phyloP scores from a whole-genome alignment of 2,329 filamentous ascomycete genomes.

The Scytalidium sp. region DNA sequence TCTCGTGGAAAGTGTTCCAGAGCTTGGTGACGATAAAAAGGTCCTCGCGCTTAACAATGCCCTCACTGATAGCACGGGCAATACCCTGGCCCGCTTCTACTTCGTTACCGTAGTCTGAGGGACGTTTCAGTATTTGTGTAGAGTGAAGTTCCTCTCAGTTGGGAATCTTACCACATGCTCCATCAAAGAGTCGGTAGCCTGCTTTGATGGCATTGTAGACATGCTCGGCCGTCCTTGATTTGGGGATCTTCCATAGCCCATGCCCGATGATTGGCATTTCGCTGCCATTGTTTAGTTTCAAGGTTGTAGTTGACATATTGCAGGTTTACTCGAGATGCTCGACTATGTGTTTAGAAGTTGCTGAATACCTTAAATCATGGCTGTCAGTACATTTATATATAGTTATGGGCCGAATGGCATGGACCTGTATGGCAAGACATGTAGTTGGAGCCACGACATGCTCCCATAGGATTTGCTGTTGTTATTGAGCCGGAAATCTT shows the following conservation, averaged over 20 bases:
- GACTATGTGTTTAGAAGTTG: no score
- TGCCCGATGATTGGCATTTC: constrained; percentile 56
- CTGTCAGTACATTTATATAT: no score
- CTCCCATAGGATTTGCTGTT: no score
- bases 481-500: no score
- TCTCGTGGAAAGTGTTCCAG: constrained; percentile 89
- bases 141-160: constrained; percentile 68
- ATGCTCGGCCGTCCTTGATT: constrained; percentile 53
- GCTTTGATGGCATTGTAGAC: constrained; percentile 61
- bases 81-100: constrained; percentile 74
- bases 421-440: no score
- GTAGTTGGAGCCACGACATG: no score
- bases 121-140: background rate
- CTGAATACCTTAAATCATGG: no score
- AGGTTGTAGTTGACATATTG: background rate
- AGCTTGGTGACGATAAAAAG: constrained; percentile 93
- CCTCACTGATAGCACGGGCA: constrained; percentile 75
- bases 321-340: no score
- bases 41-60: constrained; percentile 77
- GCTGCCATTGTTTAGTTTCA: constrained; percentile 38
- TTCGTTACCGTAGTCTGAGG: constrained; percentile 74
- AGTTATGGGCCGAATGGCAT: no score
- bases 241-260: constrained; percentile 65
- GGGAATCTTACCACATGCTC: constrained; percentile 55
- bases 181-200: constrained; percentile 54